A percentile compares a stretch with the other conserved stretches of the same genome.
phyloP scores from a whole-genome alignment of 164 flowering plant species.

The Akebia trifoliata region DNA sequence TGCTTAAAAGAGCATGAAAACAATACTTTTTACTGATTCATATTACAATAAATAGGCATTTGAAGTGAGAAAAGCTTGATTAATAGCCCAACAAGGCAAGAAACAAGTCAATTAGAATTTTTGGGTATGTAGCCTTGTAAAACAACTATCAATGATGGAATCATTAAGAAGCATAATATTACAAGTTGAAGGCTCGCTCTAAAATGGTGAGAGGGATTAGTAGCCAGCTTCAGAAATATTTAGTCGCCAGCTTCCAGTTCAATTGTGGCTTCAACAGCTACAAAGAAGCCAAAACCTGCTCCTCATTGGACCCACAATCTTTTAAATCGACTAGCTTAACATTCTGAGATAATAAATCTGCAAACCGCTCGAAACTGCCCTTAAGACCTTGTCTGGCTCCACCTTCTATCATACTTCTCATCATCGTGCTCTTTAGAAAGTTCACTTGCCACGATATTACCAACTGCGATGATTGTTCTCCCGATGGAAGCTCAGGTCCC shows the following conservation, averaged over 20 bases:
- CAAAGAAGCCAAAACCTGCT: slow-evolving; percentile 70
- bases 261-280: slow-evolving; percentile 69
- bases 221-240: slow-evolving; percentile 75
- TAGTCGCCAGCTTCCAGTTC: slow-evolving; percentile 68
- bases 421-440: slow-evolving; percentile 86
- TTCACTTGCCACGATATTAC: slow-evolving; percentile 87
- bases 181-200: too few species aligned
- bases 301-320: slow-evolving; percentile 62
- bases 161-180: too few species aligned
- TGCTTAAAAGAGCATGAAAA: too few species aligned
- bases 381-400: slow-evolving; percentile 84
- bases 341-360: slow-evolving; percentile 43
- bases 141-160: too few species aligned
- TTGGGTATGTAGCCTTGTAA: too few species aligned
- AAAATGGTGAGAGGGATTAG: too few species aligned
- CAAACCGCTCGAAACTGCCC: slow-evolving; percentile 62
- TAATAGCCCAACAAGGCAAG: too few species aligned
- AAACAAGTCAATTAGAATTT: too few species aligned
- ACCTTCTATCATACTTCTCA: slow-evolving; percentile 88
- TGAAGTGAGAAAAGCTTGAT: too few species aligned
- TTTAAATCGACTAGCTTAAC: slow-evolving; percentile 57
- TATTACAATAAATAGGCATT: too few species aligned
- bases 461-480: slow-evolving; percentile 64
- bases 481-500: slow-evolving; percentile 79
- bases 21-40: too few species aligned